Percentiles rank a stretch among this genome's conserved stretches.
Evolutionary conservation across 1,284 basidiomycete genomes (phyloP).

Genomic region (Fomitopsis schrenkii): DNA sequence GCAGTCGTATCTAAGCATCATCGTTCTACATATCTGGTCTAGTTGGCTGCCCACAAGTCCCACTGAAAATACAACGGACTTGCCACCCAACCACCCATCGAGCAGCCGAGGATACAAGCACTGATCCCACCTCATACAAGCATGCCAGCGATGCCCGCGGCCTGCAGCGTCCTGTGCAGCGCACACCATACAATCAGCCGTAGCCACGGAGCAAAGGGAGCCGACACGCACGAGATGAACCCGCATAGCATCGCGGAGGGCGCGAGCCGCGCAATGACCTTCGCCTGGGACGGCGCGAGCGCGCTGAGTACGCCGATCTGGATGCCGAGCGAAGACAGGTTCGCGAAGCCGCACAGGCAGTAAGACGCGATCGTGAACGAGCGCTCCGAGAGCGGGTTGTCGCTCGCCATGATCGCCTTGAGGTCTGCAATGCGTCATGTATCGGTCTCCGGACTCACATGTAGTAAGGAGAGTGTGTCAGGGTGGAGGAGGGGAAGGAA

Average conservation of each 20-base stretch:
- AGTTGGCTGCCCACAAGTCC: neutral
- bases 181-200: neutral
- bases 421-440: constrained; percentile 34
- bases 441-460: neutral
- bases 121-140: constrained; percentile 14
- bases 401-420: constrained; percentile 43
- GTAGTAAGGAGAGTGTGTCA: too few relatives aligned
- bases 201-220: neutral
- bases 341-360: constrained; percentile 88
- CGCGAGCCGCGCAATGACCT: constrained; percentile 69
- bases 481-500: too few relatives aligned
- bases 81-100: neutral
- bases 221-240: constrained; percentile 50
- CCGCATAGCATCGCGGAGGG: constrained; percentile 79
- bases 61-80: neutral
- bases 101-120: neutral
- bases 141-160: constrained; percentile 67
- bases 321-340: constrained; percentile 83
- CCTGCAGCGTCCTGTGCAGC: constrained; percentile 51
- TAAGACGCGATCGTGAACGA: constrained; percentile 79
- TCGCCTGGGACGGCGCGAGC: constrained; percentile 74
- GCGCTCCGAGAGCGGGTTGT: constrained; percentile 60
- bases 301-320: constrained; percentile 87
- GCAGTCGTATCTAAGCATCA: neutral
- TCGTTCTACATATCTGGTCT: neutral